Base-by-base conservation (phyloP, 345 rosid species). In the Rhodamnia argentea region DNA sequence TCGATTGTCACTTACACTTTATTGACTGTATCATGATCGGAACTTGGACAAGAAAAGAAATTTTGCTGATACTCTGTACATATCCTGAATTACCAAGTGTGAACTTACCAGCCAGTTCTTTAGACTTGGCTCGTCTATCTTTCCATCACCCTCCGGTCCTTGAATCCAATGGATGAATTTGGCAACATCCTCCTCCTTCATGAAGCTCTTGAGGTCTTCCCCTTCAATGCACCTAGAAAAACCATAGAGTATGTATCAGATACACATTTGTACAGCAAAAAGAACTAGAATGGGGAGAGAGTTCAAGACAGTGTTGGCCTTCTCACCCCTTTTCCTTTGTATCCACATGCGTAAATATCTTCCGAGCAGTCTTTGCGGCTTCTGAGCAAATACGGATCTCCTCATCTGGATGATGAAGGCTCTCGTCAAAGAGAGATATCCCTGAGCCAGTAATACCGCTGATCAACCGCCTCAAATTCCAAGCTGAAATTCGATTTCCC, bases 401-500 rank as follows among this genome's bases (percentile, higher is more conserved):
- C 74, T 86, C 27, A 56, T 92, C 89, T 82, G 89, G 87, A 86
- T 90, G 87, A 88, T 87, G 92, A 40, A 93, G 91, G 20, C 88
- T 24, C 60, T 86, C 84, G 13, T 91, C 88, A 52, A 87, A 78
- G 5, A 86, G 84, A 50, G 88, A 84, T 52, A 84, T 56, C 84
- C 86, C 84, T 2, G 95, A 90, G 52, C 94, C 92, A 13, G 86
- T 90, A 11, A 94, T 88, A 58, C 90, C 93, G 88, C 89, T 84
- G 44, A 92, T 85, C 85, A 94, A 89, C 29, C 92, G 94, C 90
- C 90, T 92, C 95, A 94, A 92, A 42, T 92, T 91, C 95, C 96
- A 94, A 87, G 96, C 93, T 74, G 96, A 94, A 83, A 92, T 75
- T 85, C 90, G 93, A 83, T 84, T 93, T 70, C 87, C 94, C 82